A percentile compares a stretch with the other conserved stretches of the same genome.
Conservation (phyloP, 257 asterid species). For the Leonotis leonurus region DNA sequence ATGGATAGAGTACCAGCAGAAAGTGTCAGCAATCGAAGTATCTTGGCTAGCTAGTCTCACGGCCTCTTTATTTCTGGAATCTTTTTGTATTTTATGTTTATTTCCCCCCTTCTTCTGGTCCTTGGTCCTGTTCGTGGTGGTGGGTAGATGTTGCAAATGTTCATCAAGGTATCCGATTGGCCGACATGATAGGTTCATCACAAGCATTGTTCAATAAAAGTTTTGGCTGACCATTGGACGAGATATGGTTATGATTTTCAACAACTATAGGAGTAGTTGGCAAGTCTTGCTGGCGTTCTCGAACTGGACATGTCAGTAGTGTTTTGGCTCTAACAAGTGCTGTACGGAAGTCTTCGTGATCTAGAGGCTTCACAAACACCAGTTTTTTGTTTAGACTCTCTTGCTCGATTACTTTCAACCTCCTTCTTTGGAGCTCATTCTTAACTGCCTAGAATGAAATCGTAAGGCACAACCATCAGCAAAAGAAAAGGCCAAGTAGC, state of each 20-base stretch:
- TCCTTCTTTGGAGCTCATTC: slow-evolving; percentile 51
- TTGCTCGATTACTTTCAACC: slow-evolving; percentile 20
- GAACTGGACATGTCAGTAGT: slow-evolving; percentile 15
- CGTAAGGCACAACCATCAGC: slow-evolving; percentile 2
- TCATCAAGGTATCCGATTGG: slow-evolving; percentile 23
- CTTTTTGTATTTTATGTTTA: background rate
- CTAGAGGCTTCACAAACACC: slow-evolving; percentile 39
- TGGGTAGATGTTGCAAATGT: background rate
- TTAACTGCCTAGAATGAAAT: slow-evolving; percentile 50
- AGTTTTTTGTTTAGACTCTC: slow-evolving; percentile 26
- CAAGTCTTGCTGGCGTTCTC: slow-evolving; percentile 34
- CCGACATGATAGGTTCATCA: slow-evolving; percentile 40
- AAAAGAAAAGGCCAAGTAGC: background rate
- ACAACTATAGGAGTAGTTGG: slow-evolving; percentile 27
- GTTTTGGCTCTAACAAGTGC: slow-evolving; percentile 44
- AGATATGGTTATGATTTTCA: slow-evolving; percentile 25
- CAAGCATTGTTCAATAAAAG: slow-evolving; percentile 23
- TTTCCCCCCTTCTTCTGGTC: background rate
- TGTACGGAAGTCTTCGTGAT: slow-evolving; percentile 49
- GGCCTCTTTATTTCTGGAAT: background rate
- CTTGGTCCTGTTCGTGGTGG: background rate
- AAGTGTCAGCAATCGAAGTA: background rate
- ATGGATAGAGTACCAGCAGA: background rate
- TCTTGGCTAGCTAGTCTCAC: background rate
- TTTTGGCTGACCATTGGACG: slow-evolving; percentile 29